Conservation (phyloP, 2,329 filamentous ascomycete genomes). For the Penicillium sp. region DNA sequence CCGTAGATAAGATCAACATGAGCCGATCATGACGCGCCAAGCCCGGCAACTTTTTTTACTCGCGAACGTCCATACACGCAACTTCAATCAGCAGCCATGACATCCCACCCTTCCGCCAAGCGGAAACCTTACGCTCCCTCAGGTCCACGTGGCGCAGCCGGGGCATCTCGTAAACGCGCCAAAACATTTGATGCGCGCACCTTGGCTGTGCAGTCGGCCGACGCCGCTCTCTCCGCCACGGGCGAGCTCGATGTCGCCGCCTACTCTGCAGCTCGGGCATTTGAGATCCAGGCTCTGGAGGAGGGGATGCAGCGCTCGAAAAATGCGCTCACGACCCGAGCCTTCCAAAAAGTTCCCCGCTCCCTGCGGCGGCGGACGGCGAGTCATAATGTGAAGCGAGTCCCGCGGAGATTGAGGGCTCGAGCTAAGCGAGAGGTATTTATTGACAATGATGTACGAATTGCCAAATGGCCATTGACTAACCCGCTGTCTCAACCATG, state of each 20-base stretch:
- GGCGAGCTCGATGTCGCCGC: conserved; percentile 82
- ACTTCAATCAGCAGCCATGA: conserved; percentile 28
- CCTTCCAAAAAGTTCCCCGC: conserved; percentile 88
- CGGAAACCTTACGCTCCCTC: conserved; percentile 26
- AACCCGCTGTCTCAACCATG: neutral
- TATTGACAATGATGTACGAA: neutral
- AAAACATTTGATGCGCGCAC: conserved; percentile 44
- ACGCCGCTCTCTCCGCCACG: conserved; percentile 52
- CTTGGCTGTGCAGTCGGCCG: conserved; percentile 44
- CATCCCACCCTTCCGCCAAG: conserved; percentile 28
- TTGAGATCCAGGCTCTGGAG: conserved; percentile 83
- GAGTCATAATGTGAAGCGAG: conserved; percentile 89
- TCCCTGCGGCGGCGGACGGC: conserved; percentile 82
- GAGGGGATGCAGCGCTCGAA: conserved; percentile 76
- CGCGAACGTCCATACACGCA: conserved; percentile 2
- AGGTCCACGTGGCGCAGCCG: conserved; percentile 21
- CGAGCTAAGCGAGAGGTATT: conserved; percentile 63
- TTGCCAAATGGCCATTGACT: neutral
- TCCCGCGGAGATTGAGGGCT: conserved; percentile 71
- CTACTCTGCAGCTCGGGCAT: conserved; percentile 82
- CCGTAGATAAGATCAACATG: conserved; percentile 1
- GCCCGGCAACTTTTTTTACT: conserved; percentile 20
- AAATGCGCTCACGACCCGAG: conserved; percentile 61
- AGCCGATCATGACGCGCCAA: conserved; percentile 26
- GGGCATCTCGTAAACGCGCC: conserved; percentile 40